These are phyloP conservation scores for Phytopythium mirpurense DNA, from an alignment of 352 stramenopile genomes.

Conservation along the genomic window DNA sequence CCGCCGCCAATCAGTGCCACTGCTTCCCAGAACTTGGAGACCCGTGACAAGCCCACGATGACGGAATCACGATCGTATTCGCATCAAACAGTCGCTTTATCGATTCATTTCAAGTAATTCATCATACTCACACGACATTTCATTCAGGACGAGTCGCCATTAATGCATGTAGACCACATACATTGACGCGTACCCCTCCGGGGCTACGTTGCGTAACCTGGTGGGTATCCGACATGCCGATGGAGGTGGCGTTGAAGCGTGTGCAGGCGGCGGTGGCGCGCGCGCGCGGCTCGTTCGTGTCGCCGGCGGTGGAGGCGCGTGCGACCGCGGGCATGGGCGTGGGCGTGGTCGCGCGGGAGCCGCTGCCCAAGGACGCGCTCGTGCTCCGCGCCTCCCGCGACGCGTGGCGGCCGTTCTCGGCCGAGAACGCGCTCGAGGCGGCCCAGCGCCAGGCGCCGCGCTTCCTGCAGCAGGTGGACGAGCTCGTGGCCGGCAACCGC, in stretches of 20 bases:
- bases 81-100: not conserved
- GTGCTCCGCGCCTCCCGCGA: slow-evolving; percentile 56
- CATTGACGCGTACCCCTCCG: no score
- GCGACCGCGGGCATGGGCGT: slow-evolving; percentile 54
- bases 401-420: slow-evolving; percentile 73
- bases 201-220: no score
- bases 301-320: slow-evolving; percentile 41
- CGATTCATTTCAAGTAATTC: no score
- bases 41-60: not conserved
- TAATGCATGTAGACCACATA: slow-evolving; percentile 4
- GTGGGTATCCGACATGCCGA: slow-evolving; percentile 3
- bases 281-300: slow-evolving; percentile 44
- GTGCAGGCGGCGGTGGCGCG: slow-evolving; percentile 51
- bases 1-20: not conserved
- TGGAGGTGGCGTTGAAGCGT: slow-evolving; percentile 35
- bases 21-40: no score
- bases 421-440: slow-evolving; percentile 52
- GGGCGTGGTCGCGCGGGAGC: slow-evolving; percentile 47
- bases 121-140: no score
- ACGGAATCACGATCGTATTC: not conserved
- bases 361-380: slow-evolving; percentile 51
- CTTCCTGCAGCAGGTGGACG: slow-evolving; percentile 54
- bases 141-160: no score
- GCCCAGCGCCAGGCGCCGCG: slow-evolving; percentile 55
- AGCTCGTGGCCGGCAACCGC: slow-evolving; percentile 31